Percentiles rank a stretch among this genome's conserved stretches.
phyloP scores from a whole-genome alignment of 2,329 filamentous ascomycete species.

The Macrophomina pseudophaseolina region DNA sequence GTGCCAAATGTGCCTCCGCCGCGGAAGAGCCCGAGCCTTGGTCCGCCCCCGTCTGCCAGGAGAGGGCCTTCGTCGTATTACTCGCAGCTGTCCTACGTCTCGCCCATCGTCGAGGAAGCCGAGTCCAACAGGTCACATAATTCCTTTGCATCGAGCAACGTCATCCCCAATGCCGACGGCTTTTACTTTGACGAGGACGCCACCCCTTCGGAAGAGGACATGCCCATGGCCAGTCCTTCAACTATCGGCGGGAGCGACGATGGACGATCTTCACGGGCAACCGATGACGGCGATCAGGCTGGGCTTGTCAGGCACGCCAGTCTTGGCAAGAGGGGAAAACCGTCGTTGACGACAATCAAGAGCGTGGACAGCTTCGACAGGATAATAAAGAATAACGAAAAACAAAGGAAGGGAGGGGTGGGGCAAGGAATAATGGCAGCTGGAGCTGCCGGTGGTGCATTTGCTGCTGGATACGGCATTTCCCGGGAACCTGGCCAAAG shows the following conservation, averaged over 20 bases:
- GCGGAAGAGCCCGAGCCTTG: slow-evolving; percentile 50
- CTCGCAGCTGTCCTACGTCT: slow-evolving; percentile 53
- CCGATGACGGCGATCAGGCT: slow-evolving; percentile 43
- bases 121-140: slow-evolving; percentile 49
- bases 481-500: slow-evolving; percentile 17
- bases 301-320: slow-evolving; percentile 55
- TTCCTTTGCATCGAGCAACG: slow-evolving; percentile 56
- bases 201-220: slow-evolving; percentile 44
- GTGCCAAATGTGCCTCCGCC: slow-evolving; percentile 41
- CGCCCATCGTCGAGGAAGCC: slow-evolving; percentile 56
- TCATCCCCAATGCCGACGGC: slow-evolving; percentile 50
- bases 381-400: slow-evolving; percentile 29
- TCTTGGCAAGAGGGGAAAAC: slow-evolving; percentile 53
- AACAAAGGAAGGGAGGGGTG: slow-evolving; percentile 29
- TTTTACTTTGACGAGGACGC: slow-evolving; percentile 47
- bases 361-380: slow-evolving; percentile 45
- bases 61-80: slow-evolving; percentile 56
- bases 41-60: slow-evolving; percentile 55
- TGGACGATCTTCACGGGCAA: slow-evolving; percentile 36
- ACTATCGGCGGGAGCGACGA: slow-evolving; percentile 27
- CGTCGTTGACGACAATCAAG: slow-evolving; percentile 55
- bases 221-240: slow-evolving; percentile 36
- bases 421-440: slow-evolving; percentile 26
- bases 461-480: slow-evolving; percentile 34
- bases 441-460: slow-evolving; percentile 28